Base-by-base conservation (phyloP, 495 filamentous ascomycete species). In the Penicillium psychrofluorescens region DNA sequence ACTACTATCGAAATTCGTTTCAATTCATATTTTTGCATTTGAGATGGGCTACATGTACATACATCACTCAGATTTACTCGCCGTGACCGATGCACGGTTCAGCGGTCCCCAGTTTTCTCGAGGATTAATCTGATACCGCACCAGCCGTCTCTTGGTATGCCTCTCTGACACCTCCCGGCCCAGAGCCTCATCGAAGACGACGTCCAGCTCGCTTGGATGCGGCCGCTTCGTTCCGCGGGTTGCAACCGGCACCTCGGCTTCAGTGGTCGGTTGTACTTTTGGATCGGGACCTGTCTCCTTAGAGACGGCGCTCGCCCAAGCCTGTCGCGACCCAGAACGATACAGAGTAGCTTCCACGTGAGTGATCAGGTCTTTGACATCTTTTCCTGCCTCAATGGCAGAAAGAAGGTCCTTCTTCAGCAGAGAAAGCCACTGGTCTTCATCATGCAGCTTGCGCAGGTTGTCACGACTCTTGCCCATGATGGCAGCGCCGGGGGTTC, bases 41-140 rank as follows among this genome's bases (percentile, higher is more conserved):
- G 22, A 22, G 22, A 22, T 22, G 22, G 22, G 22, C 6, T 4
- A 22, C 22, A 22, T 22, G 22, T 34, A 11, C 32, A 34, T 1
- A 34, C 32, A 8, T 34, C 2, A 12, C 9, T 10, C 32, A 9
- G 32, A 3, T 34, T 41, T 22, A 36, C 4, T 52, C 42, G 22
- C 22, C 4, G 22, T 22, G 22, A 22, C 22, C 1, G 61, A 56
- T 33, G 91, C 91, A 38, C 80, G 75, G 51, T 71, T 83, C 80
- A 95, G 81, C 0, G 92, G 92, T 0, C 92, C 92, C 92, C 92
- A 98, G 56, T 97, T 90, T 36, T 84, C 80, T 31, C 81, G 69
- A 11, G 92, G 92, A 57, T 97, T 96, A 27, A 78, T 56, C 68
- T 94, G 94, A 61, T 95, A 98, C 36, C 90, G 71, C 31, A 91